phyloP scores from a whole-genome alignment of 768 basidiomycete species.

The Suillus hirtellus region DNA sequence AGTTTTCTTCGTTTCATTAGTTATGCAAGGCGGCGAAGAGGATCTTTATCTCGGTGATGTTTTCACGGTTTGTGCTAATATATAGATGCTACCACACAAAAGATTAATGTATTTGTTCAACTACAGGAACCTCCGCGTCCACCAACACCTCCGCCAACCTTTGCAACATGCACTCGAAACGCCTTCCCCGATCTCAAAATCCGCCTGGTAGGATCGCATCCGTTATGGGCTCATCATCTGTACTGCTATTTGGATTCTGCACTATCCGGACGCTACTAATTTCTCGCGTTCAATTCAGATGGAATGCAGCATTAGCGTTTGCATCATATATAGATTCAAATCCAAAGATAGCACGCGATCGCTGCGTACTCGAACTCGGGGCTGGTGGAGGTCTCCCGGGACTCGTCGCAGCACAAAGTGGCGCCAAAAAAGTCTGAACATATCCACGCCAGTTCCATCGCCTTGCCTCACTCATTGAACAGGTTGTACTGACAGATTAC shows the following conservation, averaged over 20 bases:
- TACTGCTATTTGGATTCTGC: conserved; percentile 29
- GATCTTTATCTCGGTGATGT: conserved; percentile 43
- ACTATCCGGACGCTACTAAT: background rate
- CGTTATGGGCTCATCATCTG: conserved; percentile 83
- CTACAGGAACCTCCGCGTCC: conserved; percentile 62
- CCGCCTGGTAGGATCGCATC: conserved; percentile 74
- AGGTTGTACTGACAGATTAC: conserved; percentile 92
- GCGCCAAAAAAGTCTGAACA: conserved; percentile 58
- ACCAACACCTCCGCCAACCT: conserved; percentile 63
- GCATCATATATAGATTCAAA: conserved; percentile 68
- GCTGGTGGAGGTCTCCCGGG: conserved; percentile 92
- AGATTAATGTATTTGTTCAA: background rate
- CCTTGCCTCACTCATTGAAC: conserved; percentile 1
- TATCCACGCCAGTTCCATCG: background rate
- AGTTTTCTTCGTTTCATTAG: background rate
- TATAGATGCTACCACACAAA: background rate
- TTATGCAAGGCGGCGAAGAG: conserved; percentile 27
- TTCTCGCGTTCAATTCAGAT: conserved; percentile 43
- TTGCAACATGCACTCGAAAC: conserved; percentile 48
- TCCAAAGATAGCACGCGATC: conserved; percentile 42
- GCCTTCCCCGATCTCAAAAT: conserved; percentile 46
- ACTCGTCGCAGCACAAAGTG: conserved; percentile 69
- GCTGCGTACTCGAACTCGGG: conserved; percentile 80
- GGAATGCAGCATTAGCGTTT: conserved; percentile 78
- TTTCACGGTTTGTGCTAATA: conserved; percentile 47